Conservation (phyloP, 176 grass and related monocot genomes). For the Echinochloa phyllopogon region DNA sequence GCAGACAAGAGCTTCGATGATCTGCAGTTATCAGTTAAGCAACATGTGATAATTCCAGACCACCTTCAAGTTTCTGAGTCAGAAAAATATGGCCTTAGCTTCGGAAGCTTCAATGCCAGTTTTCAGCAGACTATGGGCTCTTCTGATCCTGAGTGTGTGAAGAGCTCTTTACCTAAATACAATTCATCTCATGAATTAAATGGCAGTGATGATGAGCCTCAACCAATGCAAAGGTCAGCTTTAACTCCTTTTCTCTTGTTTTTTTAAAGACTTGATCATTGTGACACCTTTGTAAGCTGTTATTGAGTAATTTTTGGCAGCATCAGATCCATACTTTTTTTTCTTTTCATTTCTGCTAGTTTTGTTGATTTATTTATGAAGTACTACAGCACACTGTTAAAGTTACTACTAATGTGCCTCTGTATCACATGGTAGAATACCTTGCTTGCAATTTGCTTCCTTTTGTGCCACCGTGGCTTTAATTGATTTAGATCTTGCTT, state of each 20-base stretch:
- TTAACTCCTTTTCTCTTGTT: background rate
- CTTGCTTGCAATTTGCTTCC: background rate
- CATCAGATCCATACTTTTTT: background rate
- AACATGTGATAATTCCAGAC: conserved; percentile 89
- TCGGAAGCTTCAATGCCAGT: conserved; percentile 80
- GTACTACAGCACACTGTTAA: background rate
- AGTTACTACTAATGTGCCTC: background rate
- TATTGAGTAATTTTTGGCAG: conserved; percentile 1
- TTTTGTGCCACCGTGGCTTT: background rate
- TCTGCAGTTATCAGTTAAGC: conserved; percentile 59
- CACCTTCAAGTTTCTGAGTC: conserved; percentile 89
- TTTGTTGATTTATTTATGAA: background rate
- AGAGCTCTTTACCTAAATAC: conserved; percentile 42
- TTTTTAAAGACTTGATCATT: background rate
- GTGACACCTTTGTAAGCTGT: background rate
- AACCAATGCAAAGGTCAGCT: conserved; percentile 1
- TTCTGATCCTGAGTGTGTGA: conserved; percentile 50
- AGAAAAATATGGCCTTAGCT: conserved; percentile 81
- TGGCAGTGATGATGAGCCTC: conserved; percentile 44
- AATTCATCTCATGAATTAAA: conserved; percentile 49
- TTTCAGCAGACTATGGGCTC: conserved; percentile 48
- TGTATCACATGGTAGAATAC: background rate
- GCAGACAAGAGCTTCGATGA: conserved; percentile 57
- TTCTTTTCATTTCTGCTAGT: background rate
- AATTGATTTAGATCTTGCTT: background rate